These are phyloP conservation scores for Leptomonas pyrrhocoris DNA, from an alignment of 208 protist species.

Conservation along the genomic window DNA sequence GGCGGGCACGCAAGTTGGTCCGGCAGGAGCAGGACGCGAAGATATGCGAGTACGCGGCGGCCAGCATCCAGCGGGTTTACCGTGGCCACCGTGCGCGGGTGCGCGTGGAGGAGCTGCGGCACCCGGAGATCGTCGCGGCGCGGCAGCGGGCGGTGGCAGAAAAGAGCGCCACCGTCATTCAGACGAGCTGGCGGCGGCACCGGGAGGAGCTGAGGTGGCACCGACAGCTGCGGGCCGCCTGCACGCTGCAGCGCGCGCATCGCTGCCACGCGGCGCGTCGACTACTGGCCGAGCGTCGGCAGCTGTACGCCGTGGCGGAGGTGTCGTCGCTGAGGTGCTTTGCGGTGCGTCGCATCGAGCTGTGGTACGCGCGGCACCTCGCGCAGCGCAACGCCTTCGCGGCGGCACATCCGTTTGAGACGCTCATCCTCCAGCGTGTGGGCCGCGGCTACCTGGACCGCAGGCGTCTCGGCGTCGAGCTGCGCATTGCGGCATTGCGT, in stretches of 20 bases:
- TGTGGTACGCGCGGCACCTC: slow-evolving; percentile 24
- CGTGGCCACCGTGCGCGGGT: slow-evolving; percentile 55
- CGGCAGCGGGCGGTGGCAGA: background rate
- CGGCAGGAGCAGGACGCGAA: slow-evolving; percentile 35
- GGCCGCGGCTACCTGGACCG: slow-evolving; percentile 37
- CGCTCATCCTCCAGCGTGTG: slow-evolving; percentile 46
- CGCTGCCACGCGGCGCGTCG: slow-evolving; percentile 33
- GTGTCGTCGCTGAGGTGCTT: slow-evolving; percentile 12
- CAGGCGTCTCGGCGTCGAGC: background rate
- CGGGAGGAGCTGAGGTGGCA: slow-evolving; percentile 10
- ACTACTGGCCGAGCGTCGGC: slow-evolving; percentile 26
- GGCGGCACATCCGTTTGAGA: slow-evolving; percentile 12
- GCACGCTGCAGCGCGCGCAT: slow-evolving; percentile 41
- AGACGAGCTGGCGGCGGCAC: slow-evolving; percentile 37
- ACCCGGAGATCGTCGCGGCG: slow-evolving; percentile 42
- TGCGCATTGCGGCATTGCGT: background rate
- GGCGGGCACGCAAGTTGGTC: slow-evolving; percentile 38
- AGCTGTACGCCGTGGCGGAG: background rate
- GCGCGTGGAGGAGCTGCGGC: slow-evolving; percentile 38
- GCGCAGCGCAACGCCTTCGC: slow-evolving; percentile 23
- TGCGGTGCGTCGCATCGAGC: slow-evolving; percentile 33
- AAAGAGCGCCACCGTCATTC: slow-evolving; percentile 12
- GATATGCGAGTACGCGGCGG: slow-evolving; percentile 47
- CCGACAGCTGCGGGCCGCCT: slow-evolving; percentile 24
- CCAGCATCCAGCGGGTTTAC: slow-evolving; percentile 62